phyloP scores from a whole-genome alignment of 371 early-diverging fungal genomes.

The Saksenaea vasiformis region DNA sequence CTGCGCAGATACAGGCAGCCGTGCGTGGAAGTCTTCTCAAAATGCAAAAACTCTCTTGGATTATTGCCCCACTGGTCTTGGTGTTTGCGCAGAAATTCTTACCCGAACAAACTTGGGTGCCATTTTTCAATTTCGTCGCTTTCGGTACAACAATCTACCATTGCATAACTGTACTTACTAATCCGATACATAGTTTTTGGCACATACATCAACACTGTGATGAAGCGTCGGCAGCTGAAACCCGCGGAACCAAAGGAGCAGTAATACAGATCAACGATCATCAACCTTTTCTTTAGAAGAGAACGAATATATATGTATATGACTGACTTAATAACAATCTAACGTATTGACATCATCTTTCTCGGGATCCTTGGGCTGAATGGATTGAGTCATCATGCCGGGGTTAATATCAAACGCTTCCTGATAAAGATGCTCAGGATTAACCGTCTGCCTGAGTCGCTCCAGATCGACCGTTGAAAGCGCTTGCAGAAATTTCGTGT shows the following conservation, averaged over 20 bases:
- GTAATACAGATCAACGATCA: slow-evolving; percentile 13
- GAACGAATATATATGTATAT: not conserved
- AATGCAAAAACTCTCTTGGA: slow-evolving; percentile 85
- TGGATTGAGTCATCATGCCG: slow-evolving; percentile 35
- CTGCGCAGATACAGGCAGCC: slow-evolving; percentile 51
- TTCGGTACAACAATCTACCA: slow-evolving; percentile 49
- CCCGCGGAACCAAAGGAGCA: slow-evolving; percentile 43
- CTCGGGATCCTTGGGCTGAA: slow-evolving; percentile 9
- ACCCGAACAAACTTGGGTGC: slow-evolving; percentile 81
- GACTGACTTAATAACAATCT: slow-evolving; percentile 9
- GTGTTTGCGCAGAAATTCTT: slow-evolving; percentile 77
- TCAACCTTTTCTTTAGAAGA: slow-evolving; percentile 2
- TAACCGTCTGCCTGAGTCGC: slow-evolving; percentile 19
- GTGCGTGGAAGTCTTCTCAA: slow-evolving; percentile 64
- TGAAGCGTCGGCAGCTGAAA: slow-evolving; percentile 64
- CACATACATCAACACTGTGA: slow-evolving; percentile 79
- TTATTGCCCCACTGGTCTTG: slow-evolving; percentile 76
- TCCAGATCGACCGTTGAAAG: slow-evolving; percentile 21
- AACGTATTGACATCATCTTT: slow-evolving; percentile 9
- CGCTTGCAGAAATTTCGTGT: slow-evolving; percentile 19
- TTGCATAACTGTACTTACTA: not conserved
- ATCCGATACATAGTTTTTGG: slow-evolving; percentile 56
- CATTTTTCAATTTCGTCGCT: slow-evolving; percentile 85
- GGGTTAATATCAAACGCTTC: slow-evolving; percentile 46
- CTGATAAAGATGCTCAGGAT: slow-evolving; percentile 45